Evolutionary conservation across 768 basidiomycete species (phyloP).

Genomic region (Suillus tomentosus): DNA sequence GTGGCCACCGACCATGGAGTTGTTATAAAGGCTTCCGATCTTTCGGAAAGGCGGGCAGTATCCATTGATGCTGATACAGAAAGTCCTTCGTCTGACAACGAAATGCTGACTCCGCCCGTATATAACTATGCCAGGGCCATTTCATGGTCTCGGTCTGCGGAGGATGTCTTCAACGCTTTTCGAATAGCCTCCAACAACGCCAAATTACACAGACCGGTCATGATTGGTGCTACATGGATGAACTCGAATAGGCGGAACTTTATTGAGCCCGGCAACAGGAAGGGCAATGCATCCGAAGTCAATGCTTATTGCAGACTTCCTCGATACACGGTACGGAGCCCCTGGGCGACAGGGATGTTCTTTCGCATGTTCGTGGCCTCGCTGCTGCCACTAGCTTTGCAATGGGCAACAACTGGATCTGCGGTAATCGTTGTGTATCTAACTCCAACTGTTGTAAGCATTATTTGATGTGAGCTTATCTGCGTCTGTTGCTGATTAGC

Average conservation of each 20-base stretch:
- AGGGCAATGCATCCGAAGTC: slow-evolving; percentile 15
- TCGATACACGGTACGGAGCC: slow-evolving; percentile 7
- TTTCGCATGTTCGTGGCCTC: slow-evolving; percentile 26
- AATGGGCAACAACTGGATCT: slow-evolving; percentile 31
- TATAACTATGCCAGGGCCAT: slow-evolving; percentile 28
- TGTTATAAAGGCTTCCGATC: background rate
- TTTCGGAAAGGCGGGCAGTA: slow-evolving; percentile 6
- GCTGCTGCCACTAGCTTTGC: slow-evolving; percentile 22
- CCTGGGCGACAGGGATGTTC: slow-evolving; percentile 23
- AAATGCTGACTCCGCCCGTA: slow-evolving; percentile 25
- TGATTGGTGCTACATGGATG: slow-evolving; percentile 5
- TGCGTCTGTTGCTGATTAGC: slow-evolving; percentile 1
- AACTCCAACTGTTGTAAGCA: slow-evolving; percentile 27
- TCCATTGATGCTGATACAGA: background rate
- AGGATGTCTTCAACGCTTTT: slow-evolving; percentile 5
- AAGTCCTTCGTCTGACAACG: slow-evolving; percentile 25
- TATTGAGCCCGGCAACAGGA: slow-evolving; percentile 13
- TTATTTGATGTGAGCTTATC: background rate
- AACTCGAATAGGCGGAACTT: background rate
- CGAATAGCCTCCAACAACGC: slow-evolving; percentile 16
- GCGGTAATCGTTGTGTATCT: slow-evolving; percentile 26
- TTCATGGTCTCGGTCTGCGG: slow-evolving; percentile 21
- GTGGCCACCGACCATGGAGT: slow-evolving; percentile 21
- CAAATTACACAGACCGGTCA: slow-evolving; percentile 13
- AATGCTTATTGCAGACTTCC: slow-evolving; percentile 19